phyloP scores from a whole-genome alignment of 345 rosid genomes.

The Cardamine resedifolia region DNA sequence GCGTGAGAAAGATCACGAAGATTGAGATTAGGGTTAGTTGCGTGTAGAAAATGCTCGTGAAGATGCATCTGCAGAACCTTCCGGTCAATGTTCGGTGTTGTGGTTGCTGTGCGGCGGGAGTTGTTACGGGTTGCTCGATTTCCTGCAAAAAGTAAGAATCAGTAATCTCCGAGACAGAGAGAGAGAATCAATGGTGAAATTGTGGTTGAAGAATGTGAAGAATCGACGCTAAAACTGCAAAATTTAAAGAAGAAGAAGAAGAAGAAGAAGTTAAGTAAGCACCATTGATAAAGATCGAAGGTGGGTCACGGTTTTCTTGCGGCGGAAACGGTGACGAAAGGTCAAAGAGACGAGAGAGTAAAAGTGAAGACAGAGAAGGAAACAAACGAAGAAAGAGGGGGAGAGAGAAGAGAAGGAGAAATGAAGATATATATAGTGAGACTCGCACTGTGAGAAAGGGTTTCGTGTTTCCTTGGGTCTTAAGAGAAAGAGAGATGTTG shows the following conservation, averaged over 20 bases:
- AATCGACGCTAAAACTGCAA: not conserved
- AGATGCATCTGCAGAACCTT: slow-evolving; percentile 45
- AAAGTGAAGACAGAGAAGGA: not conserved
- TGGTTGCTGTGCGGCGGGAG: slow-evolving; percentile 15
- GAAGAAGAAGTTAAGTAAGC: not conserved
- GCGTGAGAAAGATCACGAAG: slow-evolving; percentile 51
- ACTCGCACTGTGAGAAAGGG: not conserved
- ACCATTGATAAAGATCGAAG: slow-evolving; percentile 30
- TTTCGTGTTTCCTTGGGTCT: not conserved
- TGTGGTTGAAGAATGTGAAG: slow-evolving; percentile 3
- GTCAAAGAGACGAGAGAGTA: slow-evolving; percentile 5
- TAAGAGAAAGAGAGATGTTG: not conserved
- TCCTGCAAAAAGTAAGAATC: slow-evolving; percentile 18
- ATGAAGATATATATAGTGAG: not conserved
- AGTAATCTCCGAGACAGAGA: not conserved
- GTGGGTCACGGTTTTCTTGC: slow-evolving; percentile 29
- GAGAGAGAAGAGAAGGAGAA: not conserved
- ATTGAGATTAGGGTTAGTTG: slow-evolving; percentile 50
- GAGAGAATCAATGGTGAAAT: slow-evolving; percentile 1
- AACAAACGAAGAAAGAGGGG: not conserved
- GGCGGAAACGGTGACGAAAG: slow-evolving; percentile 25
- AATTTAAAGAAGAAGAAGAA: not conserved
- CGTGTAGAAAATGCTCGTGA: slow-evolving; percentile 49
- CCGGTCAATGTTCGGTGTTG: slow-evolving; percentile 40
- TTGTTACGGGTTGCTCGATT: slow-evolving; percentile 11